Evolutionary conservation across 1,284 basidiomycete genomes (phyloP).

Genomic region (Austropuccinia psidii): DNA sequence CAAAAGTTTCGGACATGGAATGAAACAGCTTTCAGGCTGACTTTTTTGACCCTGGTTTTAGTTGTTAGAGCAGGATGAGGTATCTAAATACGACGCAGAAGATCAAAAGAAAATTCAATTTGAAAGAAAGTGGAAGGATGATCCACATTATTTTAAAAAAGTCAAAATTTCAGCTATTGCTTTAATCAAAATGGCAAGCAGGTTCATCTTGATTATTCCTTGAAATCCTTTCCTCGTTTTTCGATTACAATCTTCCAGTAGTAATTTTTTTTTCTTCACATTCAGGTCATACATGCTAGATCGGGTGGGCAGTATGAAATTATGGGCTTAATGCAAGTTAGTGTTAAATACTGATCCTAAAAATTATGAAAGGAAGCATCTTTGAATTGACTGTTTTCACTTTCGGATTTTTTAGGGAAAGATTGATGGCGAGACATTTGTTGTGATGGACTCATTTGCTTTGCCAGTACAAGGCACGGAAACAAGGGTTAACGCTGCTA

Average conservation of each 20-base stretch:
- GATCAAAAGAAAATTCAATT: conserved; percentile 64
- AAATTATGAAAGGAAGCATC: no score
- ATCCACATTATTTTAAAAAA: conserved; percentile 85
- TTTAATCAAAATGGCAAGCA: conserved; percentile 87
- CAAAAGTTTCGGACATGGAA: neutral
- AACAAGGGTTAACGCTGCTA: conserved; percentile 91
- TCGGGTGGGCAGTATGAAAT: conserved; percentile 97
- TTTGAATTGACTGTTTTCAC: no score
- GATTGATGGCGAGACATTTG: conserved; percentile 72
- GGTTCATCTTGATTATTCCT: neutral
- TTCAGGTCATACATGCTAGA: conserved; percentile 91
- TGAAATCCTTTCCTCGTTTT: neutral
- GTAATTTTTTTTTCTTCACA: neutral
- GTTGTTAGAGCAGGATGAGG: conserved; percentile 39
- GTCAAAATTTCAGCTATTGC: conserved; percentile 93
- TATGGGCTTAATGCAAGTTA: conserved; percentile 82
- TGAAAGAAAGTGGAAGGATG: conserved; percentile 74
- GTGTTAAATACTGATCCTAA: neutral
- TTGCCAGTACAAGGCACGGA: conserved; percentile 98
- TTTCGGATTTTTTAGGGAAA: no score
- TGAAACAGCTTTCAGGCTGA: neutral
- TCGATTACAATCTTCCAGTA: neutral
- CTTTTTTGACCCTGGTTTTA: neutral
- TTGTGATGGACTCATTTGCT: conserved; percentile 93
- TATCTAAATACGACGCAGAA: conserved; percentile 59